phyloP scores from a whole-genome alignment of 352 stramenopile species.

The Lagenidium sp. region DNA sequence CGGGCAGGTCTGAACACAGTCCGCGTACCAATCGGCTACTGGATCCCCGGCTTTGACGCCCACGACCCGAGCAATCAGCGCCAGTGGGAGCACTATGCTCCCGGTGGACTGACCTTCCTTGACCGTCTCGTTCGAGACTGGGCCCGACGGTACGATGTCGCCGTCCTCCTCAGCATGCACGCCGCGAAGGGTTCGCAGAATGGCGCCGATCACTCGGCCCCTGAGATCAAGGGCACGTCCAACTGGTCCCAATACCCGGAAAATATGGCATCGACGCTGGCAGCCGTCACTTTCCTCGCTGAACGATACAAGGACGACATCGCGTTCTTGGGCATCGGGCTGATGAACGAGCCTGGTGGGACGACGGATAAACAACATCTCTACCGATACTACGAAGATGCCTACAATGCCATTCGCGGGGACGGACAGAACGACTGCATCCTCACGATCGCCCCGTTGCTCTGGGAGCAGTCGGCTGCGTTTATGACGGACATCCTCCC shows the following conservation, averaged over 20 bases:
- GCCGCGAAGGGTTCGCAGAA: slow-evolving; percentile 72
- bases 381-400: slow-evolving; percentile 67
- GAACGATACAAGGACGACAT: slow-evolving; percentile 54
- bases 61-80: slow-evolving; percentile 25
- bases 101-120: slow-evolving; percentile 36
- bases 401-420: slow-evolving; percentile 46
- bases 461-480: slow-evolving; percentile 38
- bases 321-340: slow-evolving; percentile 64
- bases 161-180: slow-evolving; percentile 48
- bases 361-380: slow-evolving; percentile 43
- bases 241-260: slow-evolving; percentile 38
- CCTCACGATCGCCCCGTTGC: slow-evolving; percentile 35
- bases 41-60: slow-evolving; percentile 67
- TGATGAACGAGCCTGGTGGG: slow-evolving; percentile 65
- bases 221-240: slow-evolving; percentile 24
- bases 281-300: slow-evolving; percentile 34
- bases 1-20: slow-evolving; percentile 66
- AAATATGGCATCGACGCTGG: slow-evolving; percentile 53
- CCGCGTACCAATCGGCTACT: slow-evolving; percentile 73
- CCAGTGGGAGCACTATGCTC: slow-evolving; percentile 42
- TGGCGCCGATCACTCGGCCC: slow-evolving; percentile 58
- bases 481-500: slow-evolving; percentile 48
- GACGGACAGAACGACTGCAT: slow-evolving; percentile 50
- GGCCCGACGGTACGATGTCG: slow-evolving; percentile 31
- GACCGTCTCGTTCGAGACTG: slow-evolving; percentile 26